Percentiles rank a stretch among this genome's conserved stretches.
Conservation (phyloP, 495 filamentous ascomycete species). For the Hyaloscypha finlandica region DNA sequence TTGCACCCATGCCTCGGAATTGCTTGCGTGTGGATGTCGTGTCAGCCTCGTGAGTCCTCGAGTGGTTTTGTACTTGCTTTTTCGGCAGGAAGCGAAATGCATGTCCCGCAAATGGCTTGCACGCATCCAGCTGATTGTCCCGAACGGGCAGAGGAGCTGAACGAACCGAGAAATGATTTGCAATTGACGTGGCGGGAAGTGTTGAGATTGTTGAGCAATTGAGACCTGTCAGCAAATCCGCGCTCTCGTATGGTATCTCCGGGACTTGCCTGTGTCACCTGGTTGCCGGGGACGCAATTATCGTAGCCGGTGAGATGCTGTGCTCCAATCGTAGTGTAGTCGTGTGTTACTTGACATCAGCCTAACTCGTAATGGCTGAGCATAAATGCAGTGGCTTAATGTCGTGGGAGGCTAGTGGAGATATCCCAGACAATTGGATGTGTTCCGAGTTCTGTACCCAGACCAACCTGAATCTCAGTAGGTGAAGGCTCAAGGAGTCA, state of each 20-base stretch:
- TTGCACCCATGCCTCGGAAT: background rate
- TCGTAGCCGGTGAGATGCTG: background rate
- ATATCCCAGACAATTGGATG: too few relatives aligned
- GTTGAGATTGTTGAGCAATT: background rate
- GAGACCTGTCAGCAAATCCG: background rate
- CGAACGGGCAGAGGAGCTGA: background rate
- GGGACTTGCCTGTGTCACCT: background rate
- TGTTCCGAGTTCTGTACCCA: too few relatives aligned
- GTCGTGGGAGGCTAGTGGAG: too few relatives aligned
- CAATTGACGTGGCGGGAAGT: background rate
- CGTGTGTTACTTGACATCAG: too few relatives aligned
- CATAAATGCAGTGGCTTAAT: too few relatives aligned
- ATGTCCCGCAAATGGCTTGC: background rate
- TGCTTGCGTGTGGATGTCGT: background rate
- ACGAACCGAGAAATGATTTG: background rate
- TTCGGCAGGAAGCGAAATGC: background rate
- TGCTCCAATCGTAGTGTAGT: background rate
- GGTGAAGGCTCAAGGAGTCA: too few relatives aligned
- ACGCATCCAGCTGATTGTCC: background rate
- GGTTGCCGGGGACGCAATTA: too few relatives aligned
- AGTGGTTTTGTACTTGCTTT: background rate
- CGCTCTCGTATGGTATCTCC: background rate
- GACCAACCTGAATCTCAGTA: too few relatives aligned
- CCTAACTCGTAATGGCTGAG: too few relatives aligned
- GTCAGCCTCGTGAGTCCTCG: slow-evolving; percentile 1